Evolutionary conservation across 805 yeast genomes (phyloP), one percentile per base, ranked within the genome.

Genomic region (Kazachstania africana): DNA sequence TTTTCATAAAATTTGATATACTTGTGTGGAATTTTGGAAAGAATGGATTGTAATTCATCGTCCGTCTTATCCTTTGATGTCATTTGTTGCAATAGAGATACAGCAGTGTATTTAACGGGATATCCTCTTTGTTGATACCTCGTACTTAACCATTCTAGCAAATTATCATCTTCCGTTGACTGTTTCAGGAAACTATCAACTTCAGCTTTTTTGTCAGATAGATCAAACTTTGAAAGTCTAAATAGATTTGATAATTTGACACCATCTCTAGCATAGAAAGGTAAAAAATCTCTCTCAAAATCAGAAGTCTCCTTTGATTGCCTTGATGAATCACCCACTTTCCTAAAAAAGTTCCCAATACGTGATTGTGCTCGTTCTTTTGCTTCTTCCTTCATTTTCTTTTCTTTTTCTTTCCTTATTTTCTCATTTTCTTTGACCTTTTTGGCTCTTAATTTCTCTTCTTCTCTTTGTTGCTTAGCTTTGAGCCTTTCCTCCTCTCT

Each of bases 1-100:
- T 70, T 70, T 37, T 72, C 78, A 38, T 68, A 65, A 43, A 65
- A 65, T 35, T 60, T 61, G 28, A 65, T 57, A 33, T 51, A 63
- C 35, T 58, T 59, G 8, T 55, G 50, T 5, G 64, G 63, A 12
- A 59, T 39, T 30, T 27, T 38, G 13, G 37, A 43, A 36, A 38
- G 35, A 18, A 37, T 41, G 21, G 24, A 44, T 36, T 32, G 65
- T 50, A 36, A 53, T 43, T 47, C 60, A 47, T 33, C 37, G 28
- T 54, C 58, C 8, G 52, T 43, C 36, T 65, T 66, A 34, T 65
- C 69, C 40, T 42, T 35, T 48, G 63, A 25, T 12, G 59, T 51
- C 55, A 66, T 55, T 15, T 48, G 46, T 14, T 48, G 50, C 26
- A 66, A 42, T 13, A 65, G 33, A 0, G 38, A 37, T 8, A 60